Evolutionary conservation across 331 rosid genomes (phyloP), one percentile per base, ranked within the genome.

Genomic region (Telfairia occidentalis): DNA sequence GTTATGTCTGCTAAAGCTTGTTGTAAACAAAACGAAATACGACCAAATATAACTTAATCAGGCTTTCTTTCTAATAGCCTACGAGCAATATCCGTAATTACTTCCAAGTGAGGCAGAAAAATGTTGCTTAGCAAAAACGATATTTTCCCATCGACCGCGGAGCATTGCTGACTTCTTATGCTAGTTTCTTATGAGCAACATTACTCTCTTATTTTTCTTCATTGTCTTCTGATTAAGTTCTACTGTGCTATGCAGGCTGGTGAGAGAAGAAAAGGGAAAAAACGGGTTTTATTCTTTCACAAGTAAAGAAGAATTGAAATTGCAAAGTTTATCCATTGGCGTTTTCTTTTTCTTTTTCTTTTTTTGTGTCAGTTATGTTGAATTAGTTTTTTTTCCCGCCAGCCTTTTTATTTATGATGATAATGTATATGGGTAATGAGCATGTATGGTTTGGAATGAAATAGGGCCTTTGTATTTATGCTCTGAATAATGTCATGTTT

Each of bases 221-320:
- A 18, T 1, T 9, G 6, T 24, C 30, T 7, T 18, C 32, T 7
- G 4, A 16, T 55, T 52, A 49, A 38, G 16, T 30, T 48, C 52
- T 74, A 64, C 49, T 32, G 15, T 73, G 76, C 79, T 79, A 30
- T 79, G 84, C 96, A 93, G 98, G 96, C 98, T 60, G 84, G 85
- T 71, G 97, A 89, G 86, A 89, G 86, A 81, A 89, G 77, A 83
- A 89, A 92, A 80, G 92, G 83, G 48, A 93, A 85, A 84, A 93
- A 83, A 84, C 86, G 86, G 83, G 87, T 80, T 73, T 49, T 85
- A 73, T 93, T 91, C 87, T 91, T 89, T 78, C 81, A 83, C 89
- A 87, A 84, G 86, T 87, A 46, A 81, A 45, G 73, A 42, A 67
- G 10, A 43, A 13, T 69, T 43, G 55, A 24, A 29, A 69, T 26